Evolutionary conservation across 352 stramenopile genomes (phyloP), one percentile per base, ranked within the genome.

Genomic region (Pythium coloratum): DNA sequence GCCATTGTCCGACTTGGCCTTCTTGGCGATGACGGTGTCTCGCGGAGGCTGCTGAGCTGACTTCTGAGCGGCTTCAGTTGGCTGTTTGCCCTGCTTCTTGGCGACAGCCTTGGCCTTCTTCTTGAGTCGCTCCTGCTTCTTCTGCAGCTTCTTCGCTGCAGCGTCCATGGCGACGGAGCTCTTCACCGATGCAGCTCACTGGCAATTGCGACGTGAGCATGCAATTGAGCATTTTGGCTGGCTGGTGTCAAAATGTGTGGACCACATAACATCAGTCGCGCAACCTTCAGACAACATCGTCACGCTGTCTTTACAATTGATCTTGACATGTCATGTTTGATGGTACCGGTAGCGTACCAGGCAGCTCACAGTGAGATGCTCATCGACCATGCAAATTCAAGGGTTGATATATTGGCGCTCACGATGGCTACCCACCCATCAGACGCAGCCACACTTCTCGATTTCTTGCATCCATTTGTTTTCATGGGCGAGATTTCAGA

Each of bases 51-150:
- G 40, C n/a, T 3, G 16, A 30, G 2, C 46, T 32, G 47, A 33
- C 40, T 60, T 26, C 13, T 44, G 38, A 18, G 12, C 47, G 32
- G 32, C 14, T 9, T 32, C 18, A 9, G 38, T n/a, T 0, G 60
- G 36, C 34, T 64, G 55, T 56, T 70, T 70, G 34, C 26, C 32
- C 38, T 70, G 64, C 50, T 70, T 70, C 32, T 53, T 53, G 30
- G 56, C 57, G 26, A 49, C 33, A 14, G 67, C 62, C 58, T 74
- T 74, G 42, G 62, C 51, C 47, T 74, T 74, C 67, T 74, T 74
- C 62, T 74, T 70, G 32, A 64, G 62, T 16, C 67, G 62, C 67
- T 74, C 67, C 42, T 70, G 67, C 58, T 70, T 74, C 65, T 69
- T 74, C 33, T 57, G 64, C n/a, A 68, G 67, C 57, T 74, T 69